Evolutionary conservation across 2,329 filamentous ascomycete species (phyloP), one percentile per base, ranked within the genome.

Genomic region (Diplodia sapinea): DNA sequence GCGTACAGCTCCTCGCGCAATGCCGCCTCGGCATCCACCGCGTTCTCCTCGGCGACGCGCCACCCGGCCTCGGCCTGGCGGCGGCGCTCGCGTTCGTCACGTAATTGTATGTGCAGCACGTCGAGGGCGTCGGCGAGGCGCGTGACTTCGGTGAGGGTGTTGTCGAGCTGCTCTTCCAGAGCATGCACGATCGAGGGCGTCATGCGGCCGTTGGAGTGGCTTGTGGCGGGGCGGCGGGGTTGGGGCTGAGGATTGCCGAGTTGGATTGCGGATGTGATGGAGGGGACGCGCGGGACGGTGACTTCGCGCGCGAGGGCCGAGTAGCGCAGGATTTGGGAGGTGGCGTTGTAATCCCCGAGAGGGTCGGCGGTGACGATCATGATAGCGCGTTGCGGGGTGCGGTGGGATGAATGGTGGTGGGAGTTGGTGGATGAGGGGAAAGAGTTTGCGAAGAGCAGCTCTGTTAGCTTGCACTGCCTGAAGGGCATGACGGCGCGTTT

Each of bases 281-380:
- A 95, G 0, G 94, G 94, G 8, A 96, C 88, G 5, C 94, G 90
- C 6, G 94, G 93, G 1, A 97, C 92, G 0, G 94, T 96, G 12
- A 98, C 91, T 80, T 98, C 94, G 23, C 93, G 88, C 0, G 95
- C 95, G 4, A 99, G 85, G 0, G 95, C 94, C 26, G 92, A 95
- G 80, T 99, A 99, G 20, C 94, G 89, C 1, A 99, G 84, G 69
- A 99, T 98, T 76, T 98, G 95, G 5, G 92, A 96, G 0, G 95
- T 99, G 13, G 95, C 93, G 75, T 98, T 98, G 82, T 94, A 97
- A 78, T 99, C 95, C 47, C 95, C 94, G 13, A 91, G 81, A 0
- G 95, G 92, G 74, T 99, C 94, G 3, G 94, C 95, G 0, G 94
- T 97, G 17, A 98, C 94, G 67, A 99, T 91, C 94, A 99, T 98